phyloP scores from a whole-genome alignment of 768 basidiomycete genomes.

The Polyporus arcularius region DNA sequence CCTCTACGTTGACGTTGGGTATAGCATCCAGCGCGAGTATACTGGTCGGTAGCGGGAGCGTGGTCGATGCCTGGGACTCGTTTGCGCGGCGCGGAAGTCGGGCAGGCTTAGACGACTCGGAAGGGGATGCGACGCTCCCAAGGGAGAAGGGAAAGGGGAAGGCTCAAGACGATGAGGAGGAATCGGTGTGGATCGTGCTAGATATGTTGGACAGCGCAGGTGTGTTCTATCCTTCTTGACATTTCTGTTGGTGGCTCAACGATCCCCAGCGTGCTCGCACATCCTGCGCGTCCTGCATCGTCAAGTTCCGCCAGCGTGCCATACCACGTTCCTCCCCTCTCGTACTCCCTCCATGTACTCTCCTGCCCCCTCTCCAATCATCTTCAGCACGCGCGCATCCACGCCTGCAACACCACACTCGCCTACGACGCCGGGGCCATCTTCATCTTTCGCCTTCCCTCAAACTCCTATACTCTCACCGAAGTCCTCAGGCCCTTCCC shows the following conservation, averaged over 20 bases:
- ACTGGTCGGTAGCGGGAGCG: slow-evolving; percentile 9
- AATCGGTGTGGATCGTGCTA: slow-evolving; percentile 25
- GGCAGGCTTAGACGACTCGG: slow-evolving; percentile 7
- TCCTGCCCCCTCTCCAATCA: slow-evolving; percentile 20
- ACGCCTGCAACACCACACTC: slow-evolving; percentile 2
- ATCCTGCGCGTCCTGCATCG: slow-evolving; percentile 28
- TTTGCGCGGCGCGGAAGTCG: slow-evolving; percentile 13
- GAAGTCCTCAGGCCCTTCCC: neutral
- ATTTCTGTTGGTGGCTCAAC: neutral
- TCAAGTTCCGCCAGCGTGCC: slow-evolving; percentile 15
- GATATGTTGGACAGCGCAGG: slow-evolving; percentile 26
- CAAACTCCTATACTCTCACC: neutral
- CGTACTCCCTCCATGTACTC: slow-evolving; percentile 14
- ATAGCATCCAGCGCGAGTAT: slow-evolving; percentile 11
- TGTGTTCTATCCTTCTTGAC: slow-evolving; percentile 8
- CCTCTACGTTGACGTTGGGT: slow-evolving; percentile 5
- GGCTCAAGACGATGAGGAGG: slow-evolving; percentile 4
- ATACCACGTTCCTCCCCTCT: slow-evolving; percentile 23
- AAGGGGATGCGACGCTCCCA: neutral
- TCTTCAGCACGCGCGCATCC: slow-evolving; percentile 21
- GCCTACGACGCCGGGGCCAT: neutral
- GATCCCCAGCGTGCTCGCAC: slow-evolving; percentile 18
- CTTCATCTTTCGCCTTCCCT: neutral
- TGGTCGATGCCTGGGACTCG: slow-evolving; percentile 16
- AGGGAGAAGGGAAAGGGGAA: neutral